Percentiles rank a stretch among this genome's conserved stretches.
Conservation (phyloP, 2,329 filamentous ascomycete genomes). For the Polytolypa hystricis region DNA sequence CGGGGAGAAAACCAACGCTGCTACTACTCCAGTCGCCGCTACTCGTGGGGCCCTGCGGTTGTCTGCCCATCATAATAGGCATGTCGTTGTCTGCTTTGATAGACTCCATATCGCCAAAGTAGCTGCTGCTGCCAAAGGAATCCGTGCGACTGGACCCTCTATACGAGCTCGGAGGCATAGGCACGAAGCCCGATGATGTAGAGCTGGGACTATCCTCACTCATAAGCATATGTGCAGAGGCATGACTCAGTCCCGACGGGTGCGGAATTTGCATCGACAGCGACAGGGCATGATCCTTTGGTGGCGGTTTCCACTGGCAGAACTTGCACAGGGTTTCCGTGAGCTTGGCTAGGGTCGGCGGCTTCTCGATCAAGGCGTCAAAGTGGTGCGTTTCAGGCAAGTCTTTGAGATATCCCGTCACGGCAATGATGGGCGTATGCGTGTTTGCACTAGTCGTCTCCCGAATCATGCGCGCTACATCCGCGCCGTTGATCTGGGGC, state of each 20-base stretch:
- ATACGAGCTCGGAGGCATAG: constrained; percentile 62
- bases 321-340: constrained; percentile 77
- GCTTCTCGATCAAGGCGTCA: constrained; percentile 90
- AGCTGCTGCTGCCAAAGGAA: constrained; percentile 63
- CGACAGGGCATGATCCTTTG: constrained; percentile 50
- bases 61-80: constrained; percentile 54
- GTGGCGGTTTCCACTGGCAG: constrained; percentile 85
- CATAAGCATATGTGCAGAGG: constrained; percentile 52
- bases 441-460: constrained; percentile 94
- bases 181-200: constrained; percentile 61
- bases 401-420: constrained; percentile 97
- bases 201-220: constrained; percentile 75
- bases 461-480: constrained; percentile 94
- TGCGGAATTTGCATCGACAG: constrained; percentile 40
- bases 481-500: constrained; percentile 86
- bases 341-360: constrained; percentile 82
- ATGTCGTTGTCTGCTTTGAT: constrained; percentile 67
- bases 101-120: constrained; percentile 78
- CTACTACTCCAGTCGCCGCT: constrained; percentile 50
- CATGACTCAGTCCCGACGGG: constrained; percentile 39
- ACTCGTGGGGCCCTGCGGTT: constrained; percentile 63
- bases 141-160: constrained; percentile 73
- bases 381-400: constrained; percentile 92
- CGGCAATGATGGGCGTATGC: constrained; percentile 87
- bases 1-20: no score